Base-by-base conservation (phyloP, 2,329 filamentous ascomycete genomes). In the Claviceps sp. region DNA sequence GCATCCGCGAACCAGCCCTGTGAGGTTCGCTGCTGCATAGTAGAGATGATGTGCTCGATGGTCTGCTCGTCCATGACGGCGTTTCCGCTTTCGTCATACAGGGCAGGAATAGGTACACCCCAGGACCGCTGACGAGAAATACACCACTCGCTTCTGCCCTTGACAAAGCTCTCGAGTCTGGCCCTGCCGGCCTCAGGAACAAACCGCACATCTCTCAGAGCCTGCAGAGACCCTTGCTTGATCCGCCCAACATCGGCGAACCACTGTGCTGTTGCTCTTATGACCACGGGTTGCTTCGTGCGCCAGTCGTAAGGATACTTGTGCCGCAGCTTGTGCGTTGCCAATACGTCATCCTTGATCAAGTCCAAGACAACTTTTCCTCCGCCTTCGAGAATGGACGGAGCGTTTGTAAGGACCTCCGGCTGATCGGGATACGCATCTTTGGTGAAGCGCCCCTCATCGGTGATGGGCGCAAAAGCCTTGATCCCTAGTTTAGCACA, bases 251-350 rank as follows among this genome's bases (percentile, higher is more conserved):
- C 88, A 65, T 97, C 88, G 11, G 93, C 89, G 63, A 98, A 98
- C 93, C 93, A 98, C 68, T 98, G 93, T 40, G 90, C 88, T 0
- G 94, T 98, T 3, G 93, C 91, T 57, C 93, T 75, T 37, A 94
- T 81, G 54, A 98, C 88, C 48, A 98, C 84, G 1, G 93, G 93
- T 58, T 86, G 77, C 68, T 97, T 98, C 0, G 91, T 95, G 51
- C 93, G 79, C 93, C 93, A 98, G 68, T 98, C 93, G 59, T 97
- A 95, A 0, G 93, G 93, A 64, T 97, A 97, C 67, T 95, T 97
- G 73, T 98, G 93, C 50, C 76, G 76, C 63, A 91, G 85, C 52
- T 74, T 75, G 59, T 94, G 85, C 4, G 77, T 78, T 41, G 77
- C 75, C 42, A 96, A 70, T 3, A 97, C 77, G 55, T 81, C 72